phyloP scores from a whole-genome alignment of 495 filamentous ascomycete species.

The Talaromyces thailandensis region DNA sequence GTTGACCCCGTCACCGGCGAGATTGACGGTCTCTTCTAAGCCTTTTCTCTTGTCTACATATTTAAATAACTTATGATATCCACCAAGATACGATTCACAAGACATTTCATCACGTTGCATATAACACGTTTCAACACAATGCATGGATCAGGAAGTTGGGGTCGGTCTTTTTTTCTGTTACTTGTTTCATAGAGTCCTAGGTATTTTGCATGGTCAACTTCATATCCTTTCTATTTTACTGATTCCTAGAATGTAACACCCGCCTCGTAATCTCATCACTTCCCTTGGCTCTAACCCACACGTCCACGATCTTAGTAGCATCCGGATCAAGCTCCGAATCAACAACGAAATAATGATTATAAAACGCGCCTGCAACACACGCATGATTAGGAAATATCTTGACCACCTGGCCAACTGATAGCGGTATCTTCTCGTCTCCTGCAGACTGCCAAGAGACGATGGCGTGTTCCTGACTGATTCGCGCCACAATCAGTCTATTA shows the following conservation, averaged over 20 bases:
- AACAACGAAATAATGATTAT: slow-evolving; percentile 69
- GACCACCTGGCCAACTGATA: slow-evolving; percentile 39
- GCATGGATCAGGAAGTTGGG: slow-evolving; percentile 2
- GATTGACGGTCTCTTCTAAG: slow-evolving; percentile 89
- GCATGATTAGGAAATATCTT: slow-evolving; percentile 79
- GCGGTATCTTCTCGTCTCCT: slow-evolving; percentile 12
- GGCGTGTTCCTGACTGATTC: slow-evolving; percentile 27
- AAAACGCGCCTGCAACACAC: slow-evolving; percentile 66
- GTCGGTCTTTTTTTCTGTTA: background rate
- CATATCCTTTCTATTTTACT: background rate
- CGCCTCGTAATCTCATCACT: background rate
- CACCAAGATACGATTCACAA: background rate
- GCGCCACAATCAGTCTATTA: slow-evolving; percentile 18
- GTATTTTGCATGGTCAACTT: background rate
- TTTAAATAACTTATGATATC: background rate
- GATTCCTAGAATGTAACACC: background rate
- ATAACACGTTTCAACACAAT: slow-evolving; percentile 4
- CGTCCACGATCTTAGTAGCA: slow-evolving; percentile 52
- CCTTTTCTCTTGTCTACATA: background rate
- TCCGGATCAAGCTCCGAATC: slow-evolving; percentile 51
- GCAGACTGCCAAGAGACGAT: slow-evolving; percentile 21
- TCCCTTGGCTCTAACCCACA: slow-evolving; percentile 45
- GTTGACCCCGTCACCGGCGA: slow-evolving; percentile 89
- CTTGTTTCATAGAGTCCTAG: background rate
- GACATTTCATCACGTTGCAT: slow-evolving; percentile 1